A percentile compares a stretch with the other conserved stretches of the same genome.
phyloP scores from a whole-genome alignment of 805 yeast genomes.

The Dipodascopsis tothii region DNA sequence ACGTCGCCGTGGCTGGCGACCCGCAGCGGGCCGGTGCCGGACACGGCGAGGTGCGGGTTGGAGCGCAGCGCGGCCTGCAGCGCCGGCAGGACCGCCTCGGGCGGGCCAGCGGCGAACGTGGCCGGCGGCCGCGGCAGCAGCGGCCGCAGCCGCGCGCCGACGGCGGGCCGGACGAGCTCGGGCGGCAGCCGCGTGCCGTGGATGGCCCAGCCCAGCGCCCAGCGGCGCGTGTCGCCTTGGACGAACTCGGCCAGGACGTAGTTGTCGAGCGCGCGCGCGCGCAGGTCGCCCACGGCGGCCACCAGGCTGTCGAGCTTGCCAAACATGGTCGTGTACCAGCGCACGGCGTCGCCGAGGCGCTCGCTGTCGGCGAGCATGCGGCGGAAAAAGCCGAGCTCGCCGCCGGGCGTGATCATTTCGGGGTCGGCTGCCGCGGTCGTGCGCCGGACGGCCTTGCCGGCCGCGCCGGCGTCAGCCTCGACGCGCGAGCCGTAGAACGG shows the following conservation, averaged over 20 bases:
- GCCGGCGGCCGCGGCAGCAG: slow-evolving; percentile 3
- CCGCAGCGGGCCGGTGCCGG: background rate
- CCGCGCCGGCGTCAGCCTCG: slow-evolving; percentile 30
- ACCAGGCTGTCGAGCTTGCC: slow-evolving; percentile 26
- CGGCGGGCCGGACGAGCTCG: slow-evolving; percentile 4
- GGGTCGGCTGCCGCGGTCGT: slow-evolving; percentile 24
- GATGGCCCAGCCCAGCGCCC: slow-evolving; percentile 23
- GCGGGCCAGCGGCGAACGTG: slow-evolving; percentile 1
- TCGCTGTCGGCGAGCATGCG: slow-evolving; percentile 34
- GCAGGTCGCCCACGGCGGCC: slow-evolving; percentile 9
- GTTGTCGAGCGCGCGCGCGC: slow-evolving; percentile 6
- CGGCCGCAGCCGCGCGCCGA: slow-evolving; percentile 1
- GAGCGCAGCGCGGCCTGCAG: slow-evolving; percentile 3
- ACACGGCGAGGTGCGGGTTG: slow-evolving; percentile 1
- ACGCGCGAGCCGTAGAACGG: slow-evolving; percentile 40
- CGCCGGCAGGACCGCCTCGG: slow-evolving; percentile 2
- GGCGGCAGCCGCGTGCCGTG: slow-evolving; percentile 4
- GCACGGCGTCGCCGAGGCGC: slow-evolving; percentile 9
- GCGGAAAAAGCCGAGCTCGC: slow-evolving; percentile 39
- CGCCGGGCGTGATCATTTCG: slow-evolving; percentile 42
- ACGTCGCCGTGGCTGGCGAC: no score
- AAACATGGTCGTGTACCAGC: slow-evolving; percentile 39
- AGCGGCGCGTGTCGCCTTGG: slow-evolving; percentile 21
- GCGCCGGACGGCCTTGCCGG: slow-evolving; percentile 26
- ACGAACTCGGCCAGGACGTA: slow-evolving; percentile 20